These are phyloP conservation scores for Aspergillus japonicus DNA, from an alignment of 2,329 filamentous ascomycete species.

Conservation along the genomic window DNA sequence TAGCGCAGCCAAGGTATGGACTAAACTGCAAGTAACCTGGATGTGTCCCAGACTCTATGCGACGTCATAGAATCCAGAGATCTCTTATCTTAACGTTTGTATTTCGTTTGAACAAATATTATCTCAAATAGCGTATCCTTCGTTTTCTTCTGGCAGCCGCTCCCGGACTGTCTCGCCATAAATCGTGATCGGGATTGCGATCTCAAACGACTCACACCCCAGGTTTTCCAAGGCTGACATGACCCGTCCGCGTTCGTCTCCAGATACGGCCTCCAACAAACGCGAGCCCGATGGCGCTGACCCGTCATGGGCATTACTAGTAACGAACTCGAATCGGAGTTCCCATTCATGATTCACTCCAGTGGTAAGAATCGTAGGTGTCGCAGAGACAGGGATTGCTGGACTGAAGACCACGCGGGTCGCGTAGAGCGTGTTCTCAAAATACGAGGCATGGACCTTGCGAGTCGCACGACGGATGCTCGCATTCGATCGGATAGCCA, in stretches of 20 bases:
- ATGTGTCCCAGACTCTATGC: not conserved
- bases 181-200: constrained; percentile 77
- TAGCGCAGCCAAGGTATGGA: not conserved
- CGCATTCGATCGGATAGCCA: constrained; percentile 80
- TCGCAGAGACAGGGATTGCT: constrained; percentile 77
- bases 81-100: not conserved
- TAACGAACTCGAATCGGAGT: constrained; percentile 88
- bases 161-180: constrained; percentile 61
- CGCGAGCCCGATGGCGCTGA: constrained; percentile 42
- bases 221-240: constrained; percentile 75
- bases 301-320: constrained; percentile 55
- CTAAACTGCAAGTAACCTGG: too few relatives aligned
- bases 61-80: not conserved
- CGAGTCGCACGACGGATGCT: constrained; percentile 85
- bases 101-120: not conserved
- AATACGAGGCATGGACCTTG: constrained; percentile 72
- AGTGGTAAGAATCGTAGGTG: constrained; percentile 88
- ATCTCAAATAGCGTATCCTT: constrained; percentile 41
- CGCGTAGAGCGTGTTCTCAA: constrained; percentile 80
- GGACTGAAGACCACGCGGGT: constrained; percentile 76
- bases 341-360: constrained; percentile 87
- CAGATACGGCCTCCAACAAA: constrained; percentile 75
- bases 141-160: constrained; percentile 38
- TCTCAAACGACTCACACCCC: constrained; percentile 85
- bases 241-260: constrained; percentile 75